Evolutionary conservation across 805 yeast genomes (phyloP), one percentile per base, ranked within the genome.

Genomic region (Lachancea nothofagi): DNA sequence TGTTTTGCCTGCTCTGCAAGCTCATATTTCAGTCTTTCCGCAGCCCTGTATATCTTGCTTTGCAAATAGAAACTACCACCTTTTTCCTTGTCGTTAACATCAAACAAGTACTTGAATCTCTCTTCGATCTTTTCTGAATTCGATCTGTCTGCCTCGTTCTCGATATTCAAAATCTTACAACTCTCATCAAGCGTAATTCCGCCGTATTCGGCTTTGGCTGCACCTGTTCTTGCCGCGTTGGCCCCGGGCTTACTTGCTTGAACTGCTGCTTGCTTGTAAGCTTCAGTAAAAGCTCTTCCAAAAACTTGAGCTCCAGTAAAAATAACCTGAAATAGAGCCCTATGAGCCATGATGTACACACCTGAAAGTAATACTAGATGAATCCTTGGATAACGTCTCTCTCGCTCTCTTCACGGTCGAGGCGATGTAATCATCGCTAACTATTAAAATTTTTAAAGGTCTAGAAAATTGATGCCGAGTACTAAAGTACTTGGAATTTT

Each of bases 11-110:
- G 40, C 29, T 61, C 55, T 8, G 56, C 52, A 35, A 87, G 53
- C 61, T 93, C 97, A 55, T 78, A 76, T 60, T 82, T 80, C 50
- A 93, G 69, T 46, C 96, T 73, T 61, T 93, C 97, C 76, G 88
- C 84, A 18, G 98, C 97, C 62, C 96, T 77, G 63, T 77, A 88
- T 18, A 93, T 90, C 66, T 93, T 93, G 38, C 93, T 80, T 59
- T 93, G 98, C 37, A 93, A 60, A 57, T 90, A 93, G 59, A 93
- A 90, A 29, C 95, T 83, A 30, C 95, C 96, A n/a, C 96, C 95
- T 62, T 88, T 87, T 45, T 89, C 97, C 62, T 86, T 87, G 21
- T 93, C 77, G 67, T 93, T 93, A 41, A 87, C 84, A 34, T 84
- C 85, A 51, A 89, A 93, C 50, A 93, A 65, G 52, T 86, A 86